Evolutionary conservation across 192 early-diverging fungal species (phyloP), one percentile per base, ranked within the genome.

Genomic region (Coemansia aciculifera): DNA sequence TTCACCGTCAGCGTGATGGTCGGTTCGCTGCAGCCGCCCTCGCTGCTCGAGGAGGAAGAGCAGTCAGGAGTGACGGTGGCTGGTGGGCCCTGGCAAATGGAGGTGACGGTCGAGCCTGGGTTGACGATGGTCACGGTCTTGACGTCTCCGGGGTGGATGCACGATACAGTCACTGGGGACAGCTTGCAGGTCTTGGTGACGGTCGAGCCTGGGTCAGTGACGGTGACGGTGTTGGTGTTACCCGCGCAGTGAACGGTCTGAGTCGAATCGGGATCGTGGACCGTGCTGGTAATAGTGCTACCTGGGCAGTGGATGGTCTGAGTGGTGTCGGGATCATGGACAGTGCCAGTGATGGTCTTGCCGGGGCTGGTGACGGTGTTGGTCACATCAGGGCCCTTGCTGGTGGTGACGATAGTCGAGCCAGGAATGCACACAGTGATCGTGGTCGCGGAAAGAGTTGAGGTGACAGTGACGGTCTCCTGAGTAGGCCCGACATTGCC

Each of bases 141-240:
- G 66, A 74, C 48, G 3, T 80, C 73, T 40, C 78, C 78, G 5
- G 78, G 73, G 39, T 69, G 64, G 62, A 80, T 80, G 64, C 69
- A 80, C 17, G 78, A 72, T 3, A 80, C 66, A 37, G 78, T 80
- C 65, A 80, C 59, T 15, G 78, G 73, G n/a, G 78, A 66, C 73
- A 72, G 68, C 62, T 80, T 69, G 69, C 78, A 75, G 34, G 78
- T 72, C 78, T 80, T 80, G 61, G 78, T 80, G 68, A 74, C 62
- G 21, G 21, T 40, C 8, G 43, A 24, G 2, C 69, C 57, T 11
- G 73, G 69, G 42, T 80, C 78, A 29, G 51, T 71, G 51, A 75
- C 69, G 10, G 73, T 74, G 42, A 66, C 64, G 4, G 66, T 74
- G 66, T 54, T 36, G 24, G 63, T 62, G 69, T 17, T 51, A 15